Conservation (phyloP, 2,329 filamentous ascomycete species). For the Akanthomyces lecanii region DNA sequence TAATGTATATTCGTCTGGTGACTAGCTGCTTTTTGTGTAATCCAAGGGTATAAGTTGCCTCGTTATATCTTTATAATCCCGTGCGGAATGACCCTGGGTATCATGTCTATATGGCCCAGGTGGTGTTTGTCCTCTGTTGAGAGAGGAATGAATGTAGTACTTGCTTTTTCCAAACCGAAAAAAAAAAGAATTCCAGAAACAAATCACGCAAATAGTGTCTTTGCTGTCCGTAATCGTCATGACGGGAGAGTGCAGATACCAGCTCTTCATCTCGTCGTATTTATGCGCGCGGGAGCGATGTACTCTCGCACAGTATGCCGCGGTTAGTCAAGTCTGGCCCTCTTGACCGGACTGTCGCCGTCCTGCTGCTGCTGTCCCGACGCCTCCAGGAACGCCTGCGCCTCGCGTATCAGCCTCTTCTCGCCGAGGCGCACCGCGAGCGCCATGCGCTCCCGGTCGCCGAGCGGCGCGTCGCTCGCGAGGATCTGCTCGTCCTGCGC, state of each 20-base stretch:
- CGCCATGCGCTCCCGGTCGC: conserved; percentile 53
- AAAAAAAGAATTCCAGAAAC: neutral
- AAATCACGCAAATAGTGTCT: neutral
- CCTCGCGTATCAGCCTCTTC: conserved; percentile 60
- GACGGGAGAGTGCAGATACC: neutral
- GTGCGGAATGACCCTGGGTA: neutral
- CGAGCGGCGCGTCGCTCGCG: conserved; percentile 23
- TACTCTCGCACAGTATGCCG: no score
- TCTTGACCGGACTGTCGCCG: conserved; percentile 25
- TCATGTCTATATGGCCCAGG: neutral
- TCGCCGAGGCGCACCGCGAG: conserved; percentile 66
- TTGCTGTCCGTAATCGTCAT: neutral
- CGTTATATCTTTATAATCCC: neutral
- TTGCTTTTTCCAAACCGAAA: neutral
- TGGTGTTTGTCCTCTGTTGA: conserved; percentile 4
- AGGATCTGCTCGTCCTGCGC: conserved; percentile 39
- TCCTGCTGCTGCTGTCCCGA: conserved; percentile 27
- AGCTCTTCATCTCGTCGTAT: no score
- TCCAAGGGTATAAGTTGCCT: conserved; percentile 5
- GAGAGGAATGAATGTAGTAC: conserved; percentile 1
- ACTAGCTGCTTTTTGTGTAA: neutral
- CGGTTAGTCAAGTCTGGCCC: neutral
- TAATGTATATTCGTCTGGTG: neutral
- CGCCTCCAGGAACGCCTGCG: conserved; percentile 36
- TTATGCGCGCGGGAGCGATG: no score